Conservation (phyloP, 208 protist species). For the Blastocrithidia nonstop region DNA sequence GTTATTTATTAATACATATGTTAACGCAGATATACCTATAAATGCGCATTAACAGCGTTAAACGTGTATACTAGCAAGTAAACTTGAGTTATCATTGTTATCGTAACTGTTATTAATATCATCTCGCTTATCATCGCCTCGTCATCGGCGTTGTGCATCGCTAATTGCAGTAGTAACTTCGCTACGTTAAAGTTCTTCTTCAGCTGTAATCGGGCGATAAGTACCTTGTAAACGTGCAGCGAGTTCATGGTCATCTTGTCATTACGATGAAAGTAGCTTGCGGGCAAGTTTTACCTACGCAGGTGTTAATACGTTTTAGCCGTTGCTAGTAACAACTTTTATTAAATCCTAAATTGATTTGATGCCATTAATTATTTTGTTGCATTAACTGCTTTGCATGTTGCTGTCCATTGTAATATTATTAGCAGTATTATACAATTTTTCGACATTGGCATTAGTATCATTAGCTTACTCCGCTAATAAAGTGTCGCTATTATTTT, state of each 20-base stretch:
- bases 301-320: constrained; percentile 64
- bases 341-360: constrained; percentile 43
- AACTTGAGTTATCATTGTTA: too few relatives aligned
- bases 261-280: constrained; percentile 23
- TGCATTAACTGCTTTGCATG: too few relatives aligned
- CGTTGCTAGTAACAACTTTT: constrained; percentile 55
- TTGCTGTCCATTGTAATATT: too few relatives aligned
- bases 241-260: constrained; percentile 43
- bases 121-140: not conserved
- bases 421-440: too few relatives aligned
- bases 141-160: not conserved
- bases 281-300: constrained; percentile 73
- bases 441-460: too few relatives aligned
- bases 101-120: not conserved
- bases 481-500: not conserved
- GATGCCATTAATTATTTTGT: too few relatives aligned
- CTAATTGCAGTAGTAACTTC: not conserved
- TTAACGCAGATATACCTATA: too few relatives aligned
- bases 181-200: constrained; percentile 19
- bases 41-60: too few relatives aligned
- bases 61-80: too few relatives aligned
- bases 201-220: constrained; percentile 54
- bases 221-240: constrained; percentile 74
- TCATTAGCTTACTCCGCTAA: too few relatives aligned
- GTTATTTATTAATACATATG: too few relatives aligned